Conservation (phyloP, 306 rosid genomes). For the Rubus idaeus region DNA sequence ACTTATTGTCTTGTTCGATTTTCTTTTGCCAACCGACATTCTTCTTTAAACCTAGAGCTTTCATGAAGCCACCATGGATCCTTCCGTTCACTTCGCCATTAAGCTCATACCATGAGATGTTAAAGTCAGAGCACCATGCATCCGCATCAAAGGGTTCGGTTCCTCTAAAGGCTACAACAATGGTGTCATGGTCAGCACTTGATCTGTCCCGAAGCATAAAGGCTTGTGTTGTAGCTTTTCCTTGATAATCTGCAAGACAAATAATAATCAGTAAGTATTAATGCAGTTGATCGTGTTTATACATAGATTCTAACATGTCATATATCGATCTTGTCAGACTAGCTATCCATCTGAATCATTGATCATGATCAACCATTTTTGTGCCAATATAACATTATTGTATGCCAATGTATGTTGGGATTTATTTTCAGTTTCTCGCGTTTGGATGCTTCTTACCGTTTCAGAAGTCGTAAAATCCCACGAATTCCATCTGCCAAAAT, state of each 20-base stretch:
- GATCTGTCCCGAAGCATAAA: slow-evolving; percentile 49
- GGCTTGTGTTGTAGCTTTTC: slow-evolving; percentile 57
- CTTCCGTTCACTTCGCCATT: slow-evolving; percentile 38
- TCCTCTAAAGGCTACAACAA: slow-evolving; percentile 76
- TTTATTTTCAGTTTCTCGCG: not conserved
- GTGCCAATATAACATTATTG: not conserved
- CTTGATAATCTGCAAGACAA: slow-evolving; percentile 52
- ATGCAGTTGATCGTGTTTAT: too few relatives aligned
- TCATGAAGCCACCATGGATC: slow-evolving; percentile 81
- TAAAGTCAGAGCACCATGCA: slow-evolving; percentile 77
- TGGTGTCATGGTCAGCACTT: slow-evolving; percentile 38
- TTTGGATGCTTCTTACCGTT: slow-evolving; percentile 50
- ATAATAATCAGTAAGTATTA: not conserved
- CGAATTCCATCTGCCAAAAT: slow-evolving; percentile 58
- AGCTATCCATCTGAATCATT: too few relatives aligned
- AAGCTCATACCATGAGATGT: slow-evolving; percentile 76
- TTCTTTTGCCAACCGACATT: slow-evolving; percentile 54
- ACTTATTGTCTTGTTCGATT: slow-evolving; percentile 11
- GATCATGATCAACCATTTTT: too few relatives aligned
- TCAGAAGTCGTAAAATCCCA: slow-evolving; percentile 67
- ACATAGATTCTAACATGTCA: too few relatives aligned
- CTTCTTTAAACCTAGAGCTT: slow-evolving; percentile 65
- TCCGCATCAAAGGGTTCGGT: slow-evolving; percentile 75
- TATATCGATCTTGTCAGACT: too few relatives aligned
- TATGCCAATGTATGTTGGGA: not conserved